phyloP scores from a whole-genome alignment of 1,284 basidiomycete species.

The Ustilago curta region DNA sequence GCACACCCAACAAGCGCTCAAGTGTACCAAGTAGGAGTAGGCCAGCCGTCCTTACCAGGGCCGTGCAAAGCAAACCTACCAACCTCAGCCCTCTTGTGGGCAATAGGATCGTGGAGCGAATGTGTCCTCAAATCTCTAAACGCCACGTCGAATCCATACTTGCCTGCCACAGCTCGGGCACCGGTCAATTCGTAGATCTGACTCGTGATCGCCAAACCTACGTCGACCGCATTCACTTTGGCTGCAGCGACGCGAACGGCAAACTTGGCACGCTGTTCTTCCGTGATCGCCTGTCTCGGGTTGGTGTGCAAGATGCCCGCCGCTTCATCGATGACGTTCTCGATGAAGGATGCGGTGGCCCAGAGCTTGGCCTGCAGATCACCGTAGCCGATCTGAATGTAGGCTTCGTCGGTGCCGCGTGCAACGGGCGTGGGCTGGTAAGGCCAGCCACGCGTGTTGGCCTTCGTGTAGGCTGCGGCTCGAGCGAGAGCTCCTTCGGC shows the following conservation, averaged over 20 bases:
- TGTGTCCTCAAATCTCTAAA: constrained; percentile 62
- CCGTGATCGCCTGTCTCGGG: constrained; percentile 55
- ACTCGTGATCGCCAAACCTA: constrained; percentile 65
- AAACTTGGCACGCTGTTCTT: constrained; percentile 64
- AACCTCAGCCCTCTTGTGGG: constrained; percentile 66
- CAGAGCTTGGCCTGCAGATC: constrained; percentile 66
- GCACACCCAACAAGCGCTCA: not conserved
- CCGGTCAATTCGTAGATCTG: constrained; percentile 68
- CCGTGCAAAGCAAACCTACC: constrained; percentile 61
- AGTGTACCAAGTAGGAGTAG: constrained; percentile 62
- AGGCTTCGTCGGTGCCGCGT: constrained; percentile 65
- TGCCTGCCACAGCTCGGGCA: constrained; percentile 63
- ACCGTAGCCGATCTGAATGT: constrained; percentile 68
- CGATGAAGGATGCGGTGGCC: constrained; percentile 66
- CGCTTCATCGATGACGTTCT: constrained; percentile 52
- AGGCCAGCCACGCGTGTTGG: constrained; percentile 68
- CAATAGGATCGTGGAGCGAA: constrained; percentile 69
- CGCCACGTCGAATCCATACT: constrained; percentile 66
- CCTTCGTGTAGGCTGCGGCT: constrained; percentile 63
- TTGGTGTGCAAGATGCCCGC: constrained; percentile 49
- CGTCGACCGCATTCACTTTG: constrained; percentile 65
- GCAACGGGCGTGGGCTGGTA: constrained; percentile 59
- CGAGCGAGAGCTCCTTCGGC: constrained; percentile 66
- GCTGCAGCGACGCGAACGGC: constrained; percentile 67
- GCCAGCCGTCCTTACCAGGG: constrained; percentile 61